Percentiles rank a stretch among this genome's conserved stretches.
Conservation (phyloP, 306 rosid genomes). For the Mimosa pudica region DNA sequence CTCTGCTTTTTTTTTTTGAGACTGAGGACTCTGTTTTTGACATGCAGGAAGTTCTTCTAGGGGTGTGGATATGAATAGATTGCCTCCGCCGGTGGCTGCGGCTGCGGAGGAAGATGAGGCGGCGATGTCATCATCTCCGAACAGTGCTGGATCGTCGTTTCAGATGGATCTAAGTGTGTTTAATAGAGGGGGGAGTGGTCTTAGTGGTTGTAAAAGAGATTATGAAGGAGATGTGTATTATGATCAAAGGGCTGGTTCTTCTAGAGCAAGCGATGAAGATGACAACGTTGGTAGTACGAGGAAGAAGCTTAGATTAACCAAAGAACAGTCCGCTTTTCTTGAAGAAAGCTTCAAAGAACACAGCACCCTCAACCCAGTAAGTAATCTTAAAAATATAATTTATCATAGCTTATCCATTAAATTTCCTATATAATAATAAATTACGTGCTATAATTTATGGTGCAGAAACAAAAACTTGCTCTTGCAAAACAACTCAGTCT, state of each 20-base stretch:
- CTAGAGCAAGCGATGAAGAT: slow-evolving; percentile 76
- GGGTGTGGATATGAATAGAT: slow-evolving; percentile 55
- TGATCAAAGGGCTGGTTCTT: slow-evolving; percentile 51
- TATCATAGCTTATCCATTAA: neutral
- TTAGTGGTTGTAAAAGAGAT: slow-evolving; percentile 34
- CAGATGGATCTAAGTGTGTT: slow-evolving; percentile 58
- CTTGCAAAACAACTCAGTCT: slow-evolving; percentile 72
- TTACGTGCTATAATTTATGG: neutral
- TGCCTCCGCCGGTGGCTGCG: slow-evolving; percentile 20
- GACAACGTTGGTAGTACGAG: slow-evolving; percentile 57
- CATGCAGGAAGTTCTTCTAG: slow-evolving; percentile 49
- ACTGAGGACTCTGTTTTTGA: neutral
- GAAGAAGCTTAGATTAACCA: slow-evolving; percentile 74
- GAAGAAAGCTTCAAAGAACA: slow-evolving; percentile 82
- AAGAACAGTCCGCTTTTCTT: slow-evolving; percentile 74
- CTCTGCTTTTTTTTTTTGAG: neutral
- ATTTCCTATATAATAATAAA: too few species aligned
- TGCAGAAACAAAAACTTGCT: slow-evolving; percentile 74
- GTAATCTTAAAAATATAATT: neutral
- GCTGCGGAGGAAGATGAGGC: slow-evolving; percentile 48
- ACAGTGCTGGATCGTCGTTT: slow-evolving; percentile 65
- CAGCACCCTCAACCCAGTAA: slow-evolving; percentile 75
- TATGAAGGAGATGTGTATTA: slow-evolving; percentile 52
- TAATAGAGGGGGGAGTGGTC: slow-evolving; percentile 23
- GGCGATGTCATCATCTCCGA: slow-evolving; percentile 55